Evolutionary conservation across 2,329 filamentous ascomycete genomes (phyloP), one percentile per base, ranked within the genome.

Genomic region (Zymoseptoria passerinii): DNA sequence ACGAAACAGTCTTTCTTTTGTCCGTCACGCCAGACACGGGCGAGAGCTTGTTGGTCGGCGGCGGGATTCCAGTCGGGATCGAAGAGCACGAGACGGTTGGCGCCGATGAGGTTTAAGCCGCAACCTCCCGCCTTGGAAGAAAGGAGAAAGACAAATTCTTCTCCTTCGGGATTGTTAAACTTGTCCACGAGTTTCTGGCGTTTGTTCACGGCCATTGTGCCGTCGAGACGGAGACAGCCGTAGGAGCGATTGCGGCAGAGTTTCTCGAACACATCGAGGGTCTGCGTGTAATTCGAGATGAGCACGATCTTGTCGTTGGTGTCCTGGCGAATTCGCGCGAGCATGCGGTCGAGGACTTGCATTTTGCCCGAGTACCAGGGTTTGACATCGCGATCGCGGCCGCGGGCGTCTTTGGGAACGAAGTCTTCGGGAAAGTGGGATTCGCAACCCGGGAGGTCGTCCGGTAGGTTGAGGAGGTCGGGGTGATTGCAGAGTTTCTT

Each of bases 1-100:
- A 99, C 94, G 68, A 99, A 99, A 70, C 94, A 99, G 70, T 99
- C 94, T 72, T 99, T 99, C 81, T 95, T 97, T 74, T 99, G 94
- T 0, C 94, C 94, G 68, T 99, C 94, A 80, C 94, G 89, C 94
- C 94, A 99, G 19, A 99, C 94, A 78, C 94, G 89, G 40, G 94
- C 94, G 28, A 99, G 82, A 3, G 94, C 94, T 76, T 99, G 94
- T 73, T 99, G 94, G 70, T 99, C 94, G 0, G 94, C 92, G 3
- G 94, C 94, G 0, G 94, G 94, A 68, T 99, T 99, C 94, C 94
- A 99, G 74, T 80, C 77, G 0, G 94, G 94, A 66, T 99, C 94
- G 72, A 99, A 99, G 48, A 99, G 83, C 1, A 99, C 89, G 2
- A 99, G 84, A 10, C 94, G 87, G 72, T 97, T 97, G 60, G 90